Evolutionary conservation across 108 stramenopile species (phyloP), one percentile per base, ranked within the genome.

Genomic region (Mediolabrus comicus): DNA sequence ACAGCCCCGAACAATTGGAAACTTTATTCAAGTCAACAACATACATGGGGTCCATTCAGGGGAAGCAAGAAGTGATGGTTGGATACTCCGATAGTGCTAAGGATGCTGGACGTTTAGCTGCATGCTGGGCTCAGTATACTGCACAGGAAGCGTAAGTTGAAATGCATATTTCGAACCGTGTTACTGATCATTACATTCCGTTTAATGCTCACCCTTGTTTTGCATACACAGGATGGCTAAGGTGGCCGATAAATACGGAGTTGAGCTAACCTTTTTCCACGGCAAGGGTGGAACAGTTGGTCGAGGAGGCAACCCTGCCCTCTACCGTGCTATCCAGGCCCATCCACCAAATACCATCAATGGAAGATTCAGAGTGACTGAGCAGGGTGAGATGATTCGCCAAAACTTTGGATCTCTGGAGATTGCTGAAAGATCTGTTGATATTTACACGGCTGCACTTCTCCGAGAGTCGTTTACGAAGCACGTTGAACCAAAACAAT

Each of bases 311-410:
- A 97, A 97, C 67, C 98, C 98, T 13, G 88, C 90, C 51, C 71
- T 89, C 12, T 96, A 88, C 79, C 57, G 86, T 16, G 98, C 96
- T 26, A 80, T 98, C 52, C 80, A 96, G 35, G 87, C 95, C 0
- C 97, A 97, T 75, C 95, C 98, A 16, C 96, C 97, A 9, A 83
- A 92, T 57, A 98, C 98, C 7, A 92, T 98, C 56, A 92, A 98
- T 67, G 98, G 98, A n/a, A 84, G 93, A 27, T 98, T 98, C 94
- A 93, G 98, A 19, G 96, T 98, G 26, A 98, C 98, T 8, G 98
- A 98, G 71, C 98, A 98, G 81, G 98, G 98, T 30, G 98, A 98
- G 82, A 98, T 98, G 98, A 97, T 98, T 63, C 89, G 89, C 22
- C 96, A 98, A 71, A 98, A 98, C 83, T 98, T 97, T 74, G 98